Base-by-base conservation (phyloP, 257 asterid genomes). In the Plectranthus barbatus region DNA sequence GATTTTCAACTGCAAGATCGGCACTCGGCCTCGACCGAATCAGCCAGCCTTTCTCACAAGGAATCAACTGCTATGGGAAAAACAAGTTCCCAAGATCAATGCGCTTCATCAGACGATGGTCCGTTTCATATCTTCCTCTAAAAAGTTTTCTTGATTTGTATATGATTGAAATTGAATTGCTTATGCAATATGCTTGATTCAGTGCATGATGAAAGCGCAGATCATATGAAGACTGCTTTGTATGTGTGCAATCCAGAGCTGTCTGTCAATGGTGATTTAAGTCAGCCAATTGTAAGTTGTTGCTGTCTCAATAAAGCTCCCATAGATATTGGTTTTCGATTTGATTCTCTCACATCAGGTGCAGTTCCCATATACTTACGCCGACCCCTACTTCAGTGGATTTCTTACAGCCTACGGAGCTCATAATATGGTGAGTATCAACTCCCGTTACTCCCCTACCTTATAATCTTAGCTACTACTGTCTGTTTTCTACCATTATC, bases 361-460 rank as follows among this genome's bases (percentile, higher is more conserved):
- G 64, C 87, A 77, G 66, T 62, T 82, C 72, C 86, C 88, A 0
- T 76, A 75, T 76, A 76, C 79, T 64, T 88, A 84, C 65, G 9
- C 92, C 12, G 95, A 88, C 72, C 88, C 97, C 52, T 86, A 77
- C 87, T 63, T 58, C 61, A 46, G 76, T 46, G 86, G 95, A 42
- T 62, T 89, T 21, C 83, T 67, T 53, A 49, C 94, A 41, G 78
- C 94, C 59, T 91, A 86, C 37, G 92, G 93, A 37, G 87, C 88
- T 62, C 98, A 79, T 74, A 63, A 80, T 70, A 51, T 79, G 77
- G 98, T 86, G 72, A 78, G 84, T 69, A 14, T 17, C n/a, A n/a
- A n/a, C n/a, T n/a, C 47, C 23, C 4, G n/a, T n/a, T n/a, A n/a
- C n/a, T n/a, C n/a, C n/a, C n/a, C n/a, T n/a, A n/a, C n/a, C n/a